Base-by-base conservation (phyloP, 106 monocot genomes). In the Posidonia australis region DNA sequence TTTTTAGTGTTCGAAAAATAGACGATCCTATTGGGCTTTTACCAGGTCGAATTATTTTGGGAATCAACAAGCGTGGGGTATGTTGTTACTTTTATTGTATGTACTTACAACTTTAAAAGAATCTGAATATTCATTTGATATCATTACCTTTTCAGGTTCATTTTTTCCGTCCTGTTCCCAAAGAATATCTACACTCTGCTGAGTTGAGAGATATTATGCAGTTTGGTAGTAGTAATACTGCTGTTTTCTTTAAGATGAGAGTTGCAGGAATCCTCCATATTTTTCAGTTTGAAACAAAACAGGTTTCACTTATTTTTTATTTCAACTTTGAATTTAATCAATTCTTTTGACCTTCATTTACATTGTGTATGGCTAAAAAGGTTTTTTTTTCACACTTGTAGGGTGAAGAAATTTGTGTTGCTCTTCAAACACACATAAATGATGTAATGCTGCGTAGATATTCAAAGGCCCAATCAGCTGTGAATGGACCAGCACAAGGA, bases 401-500 rank as follows among this genome's bases (percentile, higher is more conserved):
- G 98, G 98, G 98, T 22, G 98, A 98, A 64, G 98, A 98, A 83
- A 87, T 98, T 58, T 98, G 98, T 83, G 98, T 98, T 73, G 85
- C 91, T 62, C 90, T 98, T 77, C 98, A 98, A 74, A 98, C 98
- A 76, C 98, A 98, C 69, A 98, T 98, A 79, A 98, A 98, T 76
- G 98, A 98, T 66, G 91, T 98, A 46, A 98, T 98, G 91, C 84
- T 98, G 22, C 86, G 87, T 12, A 74, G 91, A 76, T 88, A 91
- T 67, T 87, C 98, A 70, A 98, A 87, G 79, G 78, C 87, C 30
- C 87, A 87, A 3, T 77, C 78, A 58, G 64, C 53, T 63, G 69
- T 75, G 62, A 68, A 77, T 76, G 82, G 79, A 60, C 43, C 86
- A 17, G 27, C 67, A 78, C 87, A 85, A 31, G 78, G 72, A 57